Percentiles rank a stretch among this genome's conserved stretches.
These are phyloP conservation scores for Chlorella vulgaris DNA, from an alignment of 139 green algal genomes.

Conservation along the genomic window DNA sequence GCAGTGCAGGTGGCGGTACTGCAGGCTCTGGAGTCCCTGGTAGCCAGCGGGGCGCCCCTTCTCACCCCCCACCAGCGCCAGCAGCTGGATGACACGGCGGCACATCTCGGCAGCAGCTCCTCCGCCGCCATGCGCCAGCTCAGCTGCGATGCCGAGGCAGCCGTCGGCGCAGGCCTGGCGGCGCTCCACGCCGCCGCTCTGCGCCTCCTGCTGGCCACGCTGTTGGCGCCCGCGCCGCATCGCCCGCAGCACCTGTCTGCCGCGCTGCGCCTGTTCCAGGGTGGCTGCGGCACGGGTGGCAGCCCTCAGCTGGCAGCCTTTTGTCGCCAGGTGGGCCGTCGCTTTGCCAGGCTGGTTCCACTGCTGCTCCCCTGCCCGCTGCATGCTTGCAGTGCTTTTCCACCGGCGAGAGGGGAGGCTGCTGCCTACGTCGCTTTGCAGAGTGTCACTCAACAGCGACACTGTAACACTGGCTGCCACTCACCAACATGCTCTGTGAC, in stretches of 20 bases:
- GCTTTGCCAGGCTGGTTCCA: background rate
- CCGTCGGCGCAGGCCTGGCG: background rate
- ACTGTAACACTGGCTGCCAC: too few relatives aligned
- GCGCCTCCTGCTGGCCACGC: slow-evolving; percentile 53
- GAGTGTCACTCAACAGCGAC: too few relatives aligned
- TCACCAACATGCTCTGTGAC: too few relatives aligned
- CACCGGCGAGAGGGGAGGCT: too few relatives aligned
- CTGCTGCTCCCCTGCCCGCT: too few relatives aligned
- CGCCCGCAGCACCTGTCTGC: slow-evolving; percentile 53
- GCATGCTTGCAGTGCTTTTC: too few relatives aligned
- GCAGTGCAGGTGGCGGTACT: slow-evolving; percentile 34
- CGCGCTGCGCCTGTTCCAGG: slow-evolving; percentile 51
- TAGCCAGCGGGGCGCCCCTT: slow-evolving; percentile 28
- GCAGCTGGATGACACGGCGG: slow-evolving; percentile 53
- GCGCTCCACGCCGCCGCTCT: slow-evolving; percentile 48
- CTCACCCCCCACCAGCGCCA: slow-evolving; percentile 38
- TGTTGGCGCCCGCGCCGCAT: slow-evolving; percentile 55
- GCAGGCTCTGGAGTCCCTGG: slow-evolving; percentile 30
- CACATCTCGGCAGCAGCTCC: slow-evolving; percentile 48
- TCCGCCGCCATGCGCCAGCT: slow-evolving; percentile 27
- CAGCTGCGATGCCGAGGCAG: slow-evolving; percentile 26
- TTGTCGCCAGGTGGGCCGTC: background rate
- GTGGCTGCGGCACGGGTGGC: background rate
- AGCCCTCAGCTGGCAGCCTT: slow-evolving; percentile 23
- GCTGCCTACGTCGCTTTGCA: too few relatives aligned